Conservation (phyloP, 2,329 filamentous ascomycete genomes). For the Daldinia sp. region DNA sequence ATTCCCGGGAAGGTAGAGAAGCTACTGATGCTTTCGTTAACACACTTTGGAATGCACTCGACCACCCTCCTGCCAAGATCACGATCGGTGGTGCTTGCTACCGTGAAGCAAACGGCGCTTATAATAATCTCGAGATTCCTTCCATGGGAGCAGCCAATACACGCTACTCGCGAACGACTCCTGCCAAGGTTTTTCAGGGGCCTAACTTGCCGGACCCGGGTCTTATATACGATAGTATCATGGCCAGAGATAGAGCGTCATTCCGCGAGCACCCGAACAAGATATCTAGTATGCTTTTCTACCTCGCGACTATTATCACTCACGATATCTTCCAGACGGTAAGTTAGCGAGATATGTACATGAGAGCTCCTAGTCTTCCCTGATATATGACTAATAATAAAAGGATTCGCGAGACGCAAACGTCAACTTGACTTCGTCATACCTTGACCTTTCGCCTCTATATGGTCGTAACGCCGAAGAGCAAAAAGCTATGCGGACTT, state of each 20-base stretch:
- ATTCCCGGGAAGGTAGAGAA: conserved; percentile 30
- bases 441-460: conserved; percentile 74
- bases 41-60: conserved; percentile 30
- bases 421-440: conserved; percentile 69
- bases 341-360: neutral
- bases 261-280: conserved; percentile 51
- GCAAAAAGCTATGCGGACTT: conserved; percentile 73
- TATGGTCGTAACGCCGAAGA: conserved; percentile 74
- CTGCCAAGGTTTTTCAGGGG: conserved; percentile 37
- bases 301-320: conserved; percentile 60
- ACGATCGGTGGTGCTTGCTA: conserved; percentile 15
- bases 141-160: conserved; percentile 45
- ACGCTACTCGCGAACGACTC: conserved; percentile 45
- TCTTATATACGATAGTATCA: conserved; percentile 46
- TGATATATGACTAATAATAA: neutral
- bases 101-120: conserved; percentile 42
- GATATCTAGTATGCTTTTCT: conserved; percentile 57
- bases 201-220: conserved; percentile 44
- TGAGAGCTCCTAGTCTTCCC: neutral
- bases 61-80: conserved; percentile 33
- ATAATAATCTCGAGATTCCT: conserved; percentile 43
- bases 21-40: conserved; percentile 35
- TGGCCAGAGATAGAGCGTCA: conserved; percentile 38
- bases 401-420: conserved; percentile 47
- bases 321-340: conserved; percentile 58